These are phyloP conservation scores for Pleurotus ostreatus DNA, from an alignment of 768 basidiomycete genomes.

Conservation along the genomic window DNA sequence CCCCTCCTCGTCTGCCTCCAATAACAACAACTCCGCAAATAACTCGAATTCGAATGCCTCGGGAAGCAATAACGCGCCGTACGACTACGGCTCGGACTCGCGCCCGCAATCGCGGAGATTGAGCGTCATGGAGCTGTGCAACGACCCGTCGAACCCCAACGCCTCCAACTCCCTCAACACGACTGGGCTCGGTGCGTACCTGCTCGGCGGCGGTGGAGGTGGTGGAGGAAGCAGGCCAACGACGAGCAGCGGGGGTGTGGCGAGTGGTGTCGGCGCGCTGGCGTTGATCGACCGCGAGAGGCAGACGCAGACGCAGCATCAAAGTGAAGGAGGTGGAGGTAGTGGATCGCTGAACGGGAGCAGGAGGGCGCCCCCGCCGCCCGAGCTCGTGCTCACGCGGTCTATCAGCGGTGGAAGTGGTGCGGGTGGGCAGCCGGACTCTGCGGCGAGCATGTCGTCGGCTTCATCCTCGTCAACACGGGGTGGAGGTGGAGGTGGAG, in stretches of 20 bases:
- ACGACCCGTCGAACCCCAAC: conserved; percentile 36
- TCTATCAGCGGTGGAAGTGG: neutral
- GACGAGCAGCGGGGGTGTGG: neutral
- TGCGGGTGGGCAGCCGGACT: too few relatives aligned
- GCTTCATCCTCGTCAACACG: too few relatives aligned
- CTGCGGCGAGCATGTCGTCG: too few relatives aligned
- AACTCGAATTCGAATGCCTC: too few relatives aligned
- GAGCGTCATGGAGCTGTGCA: conserved; percentile 87
- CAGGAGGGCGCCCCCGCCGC: neutral
- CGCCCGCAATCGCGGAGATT: conserved; percentile 77
- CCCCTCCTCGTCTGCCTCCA: conserved; percentile 20
- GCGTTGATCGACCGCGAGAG: neutral
- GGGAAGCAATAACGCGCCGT: conserved; percentile 12
- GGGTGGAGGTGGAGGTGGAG: neutral
- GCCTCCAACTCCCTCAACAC: conserved; percentile 11
- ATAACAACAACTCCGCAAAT: conserved; percentile 20
- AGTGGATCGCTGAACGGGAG: conserved; percentile 24
- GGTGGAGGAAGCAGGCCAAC: neutral
- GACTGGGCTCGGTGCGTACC: neutral
- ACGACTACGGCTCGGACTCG: conserved; percentile 72
- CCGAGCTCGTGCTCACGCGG: neutral
- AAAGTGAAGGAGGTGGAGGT: conserved; percentile 13
- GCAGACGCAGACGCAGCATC: neutral
- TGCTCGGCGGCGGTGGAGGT: neutral
- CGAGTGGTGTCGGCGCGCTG: neutral